phyloP scores from a whole-genome alignment of 331 rosid genomes.

The Spiraea crenata region DNA sequence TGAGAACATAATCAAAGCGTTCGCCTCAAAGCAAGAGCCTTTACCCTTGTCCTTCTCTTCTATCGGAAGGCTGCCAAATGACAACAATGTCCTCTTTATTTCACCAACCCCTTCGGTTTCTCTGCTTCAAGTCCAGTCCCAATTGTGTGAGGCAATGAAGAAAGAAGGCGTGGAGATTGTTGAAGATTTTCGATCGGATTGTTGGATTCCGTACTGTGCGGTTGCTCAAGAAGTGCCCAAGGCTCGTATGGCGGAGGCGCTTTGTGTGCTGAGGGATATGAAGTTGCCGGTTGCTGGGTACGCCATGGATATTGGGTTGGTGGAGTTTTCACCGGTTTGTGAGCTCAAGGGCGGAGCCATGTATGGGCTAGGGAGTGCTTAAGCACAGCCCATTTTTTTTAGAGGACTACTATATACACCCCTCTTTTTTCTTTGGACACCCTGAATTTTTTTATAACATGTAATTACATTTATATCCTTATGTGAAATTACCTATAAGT shows the following conservation, averaged over 20 bases:
- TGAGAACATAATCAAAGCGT: constrained; percentile 44
- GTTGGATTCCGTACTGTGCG: constrained; percentile 73
- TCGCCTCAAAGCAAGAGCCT: constrained; percentile 69
- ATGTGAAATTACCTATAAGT: too few relatives aligned
- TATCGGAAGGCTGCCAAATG: constrained; percentile 54
- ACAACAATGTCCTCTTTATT: constrained; percentile 68
- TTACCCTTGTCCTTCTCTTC: constrained; percentile 69
- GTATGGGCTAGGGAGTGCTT: too few relatives aligned
- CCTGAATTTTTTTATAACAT: too few relatives aligned
- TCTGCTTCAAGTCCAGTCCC: constrained; percentile 74
- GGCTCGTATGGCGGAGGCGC: constrained; percentile 71
- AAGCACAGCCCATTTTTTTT: too few relatives aligned
- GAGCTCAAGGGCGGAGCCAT: too few relatives aligned
- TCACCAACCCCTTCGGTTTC: constrained; percentile 77
- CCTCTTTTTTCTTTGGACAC: too few relatives aligned
- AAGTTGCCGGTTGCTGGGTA: constrained; percentile 88
- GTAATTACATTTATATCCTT: too few relatives aligned
- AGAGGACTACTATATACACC: too few relatives aligned
- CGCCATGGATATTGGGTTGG: constrained; percentile 74
- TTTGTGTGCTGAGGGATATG: constrained; percentile 69
- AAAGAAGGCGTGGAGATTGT: constrained; percentile 70
- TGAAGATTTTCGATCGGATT: constrained; percentile 54
- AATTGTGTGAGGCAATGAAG: constrained; percentile 58
- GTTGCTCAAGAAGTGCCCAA: constrained; percentile 77
- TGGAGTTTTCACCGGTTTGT: constrained; percentile 76